Percentiles rank a stretch among this genome's conserved stretches.
These are phyloP conservation scores for Phoma sp. DNA, from an alignment of 2,329 filamentous ascomycete genomes.

Conservation along the genomic window DNA sequence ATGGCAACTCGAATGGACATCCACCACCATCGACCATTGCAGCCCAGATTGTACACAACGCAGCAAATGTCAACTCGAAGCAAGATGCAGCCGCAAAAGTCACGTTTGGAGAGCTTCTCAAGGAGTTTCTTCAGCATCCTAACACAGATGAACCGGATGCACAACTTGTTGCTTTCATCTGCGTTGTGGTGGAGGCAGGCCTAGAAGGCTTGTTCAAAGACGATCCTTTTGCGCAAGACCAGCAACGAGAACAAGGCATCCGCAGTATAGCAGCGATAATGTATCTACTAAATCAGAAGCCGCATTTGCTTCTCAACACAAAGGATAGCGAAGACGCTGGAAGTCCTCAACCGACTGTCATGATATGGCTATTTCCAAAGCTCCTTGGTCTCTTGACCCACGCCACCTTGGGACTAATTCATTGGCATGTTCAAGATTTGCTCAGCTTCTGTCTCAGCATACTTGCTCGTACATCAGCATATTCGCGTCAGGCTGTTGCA, in stretches of 20 bases:
- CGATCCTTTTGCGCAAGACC: slow-evolving; percentile 69
- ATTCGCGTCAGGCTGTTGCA: slow-evolving; percentile 45
- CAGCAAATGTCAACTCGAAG: slow-evolving; percentile 69
- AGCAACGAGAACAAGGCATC: slow-evolving; percentile 65
- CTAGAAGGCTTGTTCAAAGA: slow-evolving; percentile 72
- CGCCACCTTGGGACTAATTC: slow-evolving; percentile 50
- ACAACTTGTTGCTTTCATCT: slow-evolving; percentile 82
- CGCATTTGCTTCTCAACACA: slow-evolving; percentile 63
- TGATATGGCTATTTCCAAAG: slow-evolving; percentile 61
- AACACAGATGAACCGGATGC: slow-evolving; percentile 67
- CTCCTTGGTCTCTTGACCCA: slow-evolving; percentile 57
- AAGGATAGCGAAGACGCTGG: slow-evolving; percentile 42
- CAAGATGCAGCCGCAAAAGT: slow-evolving; percentile 70
- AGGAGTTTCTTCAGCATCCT: slow-evolving; percentile 61
- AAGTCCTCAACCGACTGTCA: slow-evolving; percentile 53
- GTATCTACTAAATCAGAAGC: slow-evolving; percentile 76
- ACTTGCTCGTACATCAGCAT: slow-evolving; percentile 43
- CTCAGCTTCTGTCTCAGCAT: slow-evolving; percentile 47
- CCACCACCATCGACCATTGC: slow-evolving; percentile 79
- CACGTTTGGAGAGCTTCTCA: slow-evolving; percentile 77
- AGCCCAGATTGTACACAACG: slow-evolving; percentile 83
- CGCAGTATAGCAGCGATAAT: slow-evolving; percentile 81
- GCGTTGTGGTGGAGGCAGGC: slow-evolving; percentile 80
- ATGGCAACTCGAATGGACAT: slow-evolving; percentile 23
- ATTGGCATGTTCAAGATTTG: slow-evolving; percentile 45